Evolutionary conservation across 2,329 filamentous ascomycete species (phyloP).

Genomic region (Incumbomyces lentus): DNA sequence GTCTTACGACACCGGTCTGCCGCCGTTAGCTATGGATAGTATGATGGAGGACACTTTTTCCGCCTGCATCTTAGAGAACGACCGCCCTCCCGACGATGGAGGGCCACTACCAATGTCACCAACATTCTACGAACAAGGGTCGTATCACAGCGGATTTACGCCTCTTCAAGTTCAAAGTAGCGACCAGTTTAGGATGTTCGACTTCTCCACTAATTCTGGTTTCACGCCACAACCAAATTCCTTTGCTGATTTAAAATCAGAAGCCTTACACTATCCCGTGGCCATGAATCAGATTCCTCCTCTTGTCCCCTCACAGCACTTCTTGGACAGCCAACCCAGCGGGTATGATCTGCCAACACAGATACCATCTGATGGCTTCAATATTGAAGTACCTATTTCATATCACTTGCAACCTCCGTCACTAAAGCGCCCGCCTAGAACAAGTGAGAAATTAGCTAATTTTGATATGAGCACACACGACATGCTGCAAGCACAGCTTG

Average conservation of each 20-base stretch:
- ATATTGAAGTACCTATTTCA: too few species aligned
- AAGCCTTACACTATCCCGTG: not conserved
- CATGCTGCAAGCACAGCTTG: slow-evolving; percentile 17
- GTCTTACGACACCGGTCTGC: slow-evolving; percentile 12
- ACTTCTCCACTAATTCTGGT: not conserved
- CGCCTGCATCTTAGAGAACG: slow-evolving; percentile 8
- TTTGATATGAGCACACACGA: slow-evolving; percentile 16
- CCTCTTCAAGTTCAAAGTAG: not conserved
- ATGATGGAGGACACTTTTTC: slow-evolving; percentile 13
- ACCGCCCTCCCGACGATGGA: slow-evolving; percentile 7
- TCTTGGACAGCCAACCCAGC: too few species aligned
- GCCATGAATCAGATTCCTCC: not conserved
- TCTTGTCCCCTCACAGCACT: too few species aligned
- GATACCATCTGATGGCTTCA: too few species aligned
- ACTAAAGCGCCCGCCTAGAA: not conserved
- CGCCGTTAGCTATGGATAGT: slow-evolving; percentile 17
- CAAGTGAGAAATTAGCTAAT: slow-evolving; percentile 1
- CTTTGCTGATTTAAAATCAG: not conserved
- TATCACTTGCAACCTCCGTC: not conserved
- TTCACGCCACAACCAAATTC: not conserved
- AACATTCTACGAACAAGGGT: not conserved
- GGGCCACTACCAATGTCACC: not conserved
- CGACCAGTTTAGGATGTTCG: not conserved
- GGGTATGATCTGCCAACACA: too few species aligned
- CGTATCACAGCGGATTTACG: slow-evolving; percentile 2